These are phyloP conservation scores for Suhomyces canberraensis DNA, from an alignment of 805 yeast species.

Conservation along the genomic window DNA sequence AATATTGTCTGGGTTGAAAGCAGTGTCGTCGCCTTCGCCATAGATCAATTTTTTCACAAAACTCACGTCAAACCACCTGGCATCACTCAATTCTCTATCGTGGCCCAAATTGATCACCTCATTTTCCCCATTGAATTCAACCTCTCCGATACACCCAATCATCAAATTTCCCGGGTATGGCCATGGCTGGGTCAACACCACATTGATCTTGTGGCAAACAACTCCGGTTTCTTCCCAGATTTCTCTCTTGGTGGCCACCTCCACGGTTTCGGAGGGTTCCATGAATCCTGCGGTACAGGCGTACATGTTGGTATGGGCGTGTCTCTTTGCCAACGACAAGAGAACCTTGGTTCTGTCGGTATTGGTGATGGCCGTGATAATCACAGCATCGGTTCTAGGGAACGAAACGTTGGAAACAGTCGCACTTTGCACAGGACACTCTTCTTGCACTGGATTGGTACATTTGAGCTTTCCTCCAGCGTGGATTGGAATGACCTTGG, in stretches of 20 bases:
- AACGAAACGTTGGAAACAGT: constrained; percentile 73
- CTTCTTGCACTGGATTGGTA: constrained; percentile 24
- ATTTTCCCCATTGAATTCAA: constrained; percentile 64
- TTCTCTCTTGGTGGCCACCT: constrained; percentile 82
- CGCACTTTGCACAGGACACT: constrained; percentile 37
- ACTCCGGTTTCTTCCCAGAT: constrained; percentile 97
- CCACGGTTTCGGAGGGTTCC: constrained; percentile 93
- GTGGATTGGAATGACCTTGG: constrained; percentile 54
- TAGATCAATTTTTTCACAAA: constrained; percentile 45
- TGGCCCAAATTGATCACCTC: constrained; percentile 69
- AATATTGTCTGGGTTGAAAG: constrained; percentile 35
- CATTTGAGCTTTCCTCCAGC: constrained; percentile 66
- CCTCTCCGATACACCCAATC: constrained; percentile 86
- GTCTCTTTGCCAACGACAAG: constrained; percentile 67
- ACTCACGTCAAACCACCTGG: constrained; percentile 72
- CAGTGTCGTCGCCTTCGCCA: constrained; percentile 13
- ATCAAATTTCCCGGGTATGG: constrained; percentile 92
- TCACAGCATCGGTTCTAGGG: constrained; percentile 90
- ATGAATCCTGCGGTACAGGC: constrained; percentile 92
- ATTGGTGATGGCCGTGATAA: constrained; percentile 76
- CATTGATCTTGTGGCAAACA: constrained; percentile 50
- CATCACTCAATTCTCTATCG: constrained; percentile 84
- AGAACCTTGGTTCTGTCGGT: constrained; percentile 57
- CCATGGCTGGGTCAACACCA: constrained; percentile 90
- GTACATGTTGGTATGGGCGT: constrained; percentile 55